Conservation (phyloP, 164 flowering plant species). For the Vitis cinerea region DNA sequence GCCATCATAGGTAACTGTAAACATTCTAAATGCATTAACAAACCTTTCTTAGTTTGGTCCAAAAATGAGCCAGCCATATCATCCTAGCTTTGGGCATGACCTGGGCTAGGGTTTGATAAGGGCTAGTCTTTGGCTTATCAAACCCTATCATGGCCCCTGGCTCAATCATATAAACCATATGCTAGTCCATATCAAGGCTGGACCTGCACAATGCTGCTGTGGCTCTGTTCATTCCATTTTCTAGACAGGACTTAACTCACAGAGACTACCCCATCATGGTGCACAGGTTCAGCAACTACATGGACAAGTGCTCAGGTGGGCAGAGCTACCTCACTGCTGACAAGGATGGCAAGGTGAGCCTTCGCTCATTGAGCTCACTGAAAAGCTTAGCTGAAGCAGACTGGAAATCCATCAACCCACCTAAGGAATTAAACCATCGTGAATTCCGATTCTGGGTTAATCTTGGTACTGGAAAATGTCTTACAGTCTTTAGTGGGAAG, state of each 20-base stretch:
- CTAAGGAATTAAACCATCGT: constrained; percentile 39
- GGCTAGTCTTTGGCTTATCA: too few species aligned
- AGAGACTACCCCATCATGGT: neutral
- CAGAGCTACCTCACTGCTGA: constrained; percentile 51
- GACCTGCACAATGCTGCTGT: constrained; percentile 1
- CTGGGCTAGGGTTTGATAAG: too few species aligned
- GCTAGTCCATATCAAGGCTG: neutral
- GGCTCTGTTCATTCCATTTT: neutral
- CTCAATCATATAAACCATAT: too few species aligned
- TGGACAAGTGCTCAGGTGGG: constrained; percentile 67
- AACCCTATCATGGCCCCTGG: too few species aligned
- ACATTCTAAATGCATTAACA: too few species aligned
- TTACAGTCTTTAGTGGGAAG: constrained; percentile 43
- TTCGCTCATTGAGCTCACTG: constrained; percentile 42
- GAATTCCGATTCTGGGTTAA: constrained; percentile 50
- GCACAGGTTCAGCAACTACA: constrained; percentile 62
- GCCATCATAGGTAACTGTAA: constrained; percentile 43
- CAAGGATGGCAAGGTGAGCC: constrained; percentile 46
- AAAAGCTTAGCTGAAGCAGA: constrained; percentile 47
- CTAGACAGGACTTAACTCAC: too few species aligned
- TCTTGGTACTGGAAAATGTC: constrained; percentile 52
- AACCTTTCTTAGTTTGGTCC: too few species aligned
- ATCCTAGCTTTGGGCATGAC: too few species aligned
- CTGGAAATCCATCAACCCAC: constrained; percentile 66
- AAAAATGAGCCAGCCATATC: too few species aligned